Evolutionary conservation across 805 yeast genomes (phyloP).

Genomic region (Tetrapisispora pingtungensis): DNA sequence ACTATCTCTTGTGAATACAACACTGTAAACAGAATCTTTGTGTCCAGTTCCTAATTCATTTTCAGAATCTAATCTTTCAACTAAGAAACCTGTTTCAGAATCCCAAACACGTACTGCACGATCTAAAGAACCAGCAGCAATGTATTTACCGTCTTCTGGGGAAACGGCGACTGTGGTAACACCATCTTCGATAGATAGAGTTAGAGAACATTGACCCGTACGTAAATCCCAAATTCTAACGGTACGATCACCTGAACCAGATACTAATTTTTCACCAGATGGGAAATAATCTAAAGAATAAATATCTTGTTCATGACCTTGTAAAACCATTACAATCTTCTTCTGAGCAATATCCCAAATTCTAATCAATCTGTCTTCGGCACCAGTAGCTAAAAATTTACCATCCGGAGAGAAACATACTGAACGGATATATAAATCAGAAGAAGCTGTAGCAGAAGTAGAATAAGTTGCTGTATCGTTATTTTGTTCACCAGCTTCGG

Average conservation of each 20-base stretch:
- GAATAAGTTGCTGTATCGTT: conserved; percentile 27
- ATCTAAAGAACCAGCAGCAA: conserved; percentile 95
- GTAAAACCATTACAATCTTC: conserved; percentile 73
- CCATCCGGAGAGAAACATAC: conserved; percentile 96
- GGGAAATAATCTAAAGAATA: conserved; percentile 93
- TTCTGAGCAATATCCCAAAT: conserved; percentile 89
- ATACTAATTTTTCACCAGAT: conserved; percentile 83
- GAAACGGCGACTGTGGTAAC: conserved; percentile 96
- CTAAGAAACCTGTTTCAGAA: conserved; percentile 80
- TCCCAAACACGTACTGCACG: conserved; percentile 96
- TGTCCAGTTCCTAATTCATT: conserved; percentile 86
- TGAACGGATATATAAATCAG: conserved; percentile 86
- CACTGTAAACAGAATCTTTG: conserved; percentile 91
- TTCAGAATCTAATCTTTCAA: conserved; percentile 86
- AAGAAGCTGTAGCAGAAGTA: conserved; percentile 47
- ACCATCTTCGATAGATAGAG: conserved; percentile 90
- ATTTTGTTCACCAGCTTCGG: conserved; percentile 18
- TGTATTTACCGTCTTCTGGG: conserved; percentile 76
- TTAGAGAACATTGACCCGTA: conserved; percentile 78
- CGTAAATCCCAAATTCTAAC: conserved; percentile 93
- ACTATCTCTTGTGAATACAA: conserved; percentile 86
- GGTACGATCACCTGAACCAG: conserved; percentile 94
- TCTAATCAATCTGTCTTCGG: conserved; percentile 81
- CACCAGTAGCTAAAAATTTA: conserved; percentile 87
- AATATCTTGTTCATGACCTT: conserved; percentile 96